Evolutionary conservation across 1,139 yeast species (phyloP), one percentile per base, ranked within the genome.

Genomic region (Saccharomycopsis crataegensis): DNA sequence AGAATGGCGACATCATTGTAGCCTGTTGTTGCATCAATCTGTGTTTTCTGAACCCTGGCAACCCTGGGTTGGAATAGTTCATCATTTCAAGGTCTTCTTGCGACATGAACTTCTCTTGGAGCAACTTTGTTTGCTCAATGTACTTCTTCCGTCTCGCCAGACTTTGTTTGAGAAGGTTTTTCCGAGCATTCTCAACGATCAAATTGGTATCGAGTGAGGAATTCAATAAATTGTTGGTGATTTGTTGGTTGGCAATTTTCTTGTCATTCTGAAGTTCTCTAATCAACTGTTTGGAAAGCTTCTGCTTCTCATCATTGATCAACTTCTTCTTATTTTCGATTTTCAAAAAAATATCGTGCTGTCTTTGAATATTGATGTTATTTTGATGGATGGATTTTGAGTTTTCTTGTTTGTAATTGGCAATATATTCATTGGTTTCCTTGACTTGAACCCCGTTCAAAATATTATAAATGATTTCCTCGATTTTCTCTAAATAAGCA

Each of bases 401-500:
- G 69, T 93, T 90, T 45, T 79, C 82, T 56, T 78, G 80, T 60
- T 90, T 96, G 63, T 93, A 93, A 43, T 80, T 78, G 50, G 75
- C 74, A 52, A 93, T 71, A 58, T 80, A 79, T 31, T 76, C 75
- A 62, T 89, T 96, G 0, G 96, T 90, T 50, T 74, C 76, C 57
- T 82, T 91, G 11, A 78, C 78, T 61, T 89, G 91, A 1, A 85
- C 74, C 17, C 82, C 81, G 62, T 87, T 80, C 53, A 80, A 81
- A 55, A 93, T 69, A 59, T 89, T 89, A 70, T 82, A 90, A 0
- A 93, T 82, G 14, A 87, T 80, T 54, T 79, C 82, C 66, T 93
- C 99, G 11, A 91, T 79, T 57, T 82, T 82, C 64, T 93, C 99
- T 55, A 93, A 70, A 64, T 93, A 93, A 60, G 73, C 74, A 65